Conservation (phyloP, 768 basidiomycete species). For the Cyclocybe cylindracea region DNA sequence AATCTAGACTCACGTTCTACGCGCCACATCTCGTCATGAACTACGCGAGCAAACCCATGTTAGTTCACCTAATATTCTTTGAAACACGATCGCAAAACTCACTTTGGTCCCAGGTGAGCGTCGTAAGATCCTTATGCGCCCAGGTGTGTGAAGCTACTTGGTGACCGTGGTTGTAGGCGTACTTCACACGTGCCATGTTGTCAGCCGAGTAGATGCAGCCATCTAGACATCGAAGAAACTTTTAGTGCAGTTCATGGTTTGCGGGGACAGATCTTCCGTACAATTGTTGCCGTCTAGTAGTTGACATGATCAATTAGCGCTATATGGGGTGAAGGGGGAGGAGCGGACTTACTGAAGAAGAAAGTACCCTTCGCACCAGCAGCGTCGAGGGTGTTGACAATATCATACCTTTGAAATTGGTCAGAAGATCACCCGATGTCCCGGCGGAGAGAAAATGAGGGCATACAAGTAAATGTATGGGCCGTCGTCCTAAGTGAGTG, state of each 20-base stretch:
- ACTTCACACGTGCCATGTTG: constrained; percentile 28
- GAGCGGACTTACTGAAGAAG: constrained; percentile 35
- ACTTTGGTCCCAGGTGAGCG: constrained; percentile 33
- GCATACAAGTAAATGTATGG: constrained; percentile 31
- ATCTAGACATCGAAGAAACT: constrained; percentile 14
- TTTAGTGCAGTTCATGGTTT: background rate
- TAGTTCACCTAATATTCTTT: background rate
- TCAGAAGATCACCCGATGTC: background rate
- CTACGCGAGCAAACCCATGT: constrained; percentile 10
- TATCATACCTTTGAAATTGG: constrained; percentile 21
- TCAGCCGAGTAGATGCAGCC: constrained; percentile 37
- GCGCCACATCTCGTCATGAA: constrained; percentile 35
- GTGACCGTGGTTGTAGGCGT: constrained; percentile 40
- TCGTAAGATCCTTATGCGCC: constrained; percentile 36
- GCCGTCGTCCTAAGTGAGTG: constrained; percentile 31
- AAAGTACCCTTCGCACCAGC: constrained; percentile 43
- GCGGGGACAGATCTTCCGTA: constrained; percentile 5
- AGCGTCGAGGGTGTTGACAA: constrained; percentile 30
- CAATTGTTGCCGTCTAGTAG: constrained; percentile 39
- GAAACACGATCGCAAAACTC: constrained; percentile 2
- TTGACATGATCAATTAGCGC: background rate
- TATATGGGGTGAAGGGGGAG: background rate
- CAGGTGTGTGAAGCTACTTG: constrained; percentile 49
- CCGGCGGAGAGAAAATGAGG: background rate
- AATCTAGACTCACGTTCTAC: constrained; percentile 30